These are phyloP conservation scores for Cercospora sesami DNA, from an alignment of 2,329 filamentous ascomycete species.

Conservation along the genomic window DNA sequence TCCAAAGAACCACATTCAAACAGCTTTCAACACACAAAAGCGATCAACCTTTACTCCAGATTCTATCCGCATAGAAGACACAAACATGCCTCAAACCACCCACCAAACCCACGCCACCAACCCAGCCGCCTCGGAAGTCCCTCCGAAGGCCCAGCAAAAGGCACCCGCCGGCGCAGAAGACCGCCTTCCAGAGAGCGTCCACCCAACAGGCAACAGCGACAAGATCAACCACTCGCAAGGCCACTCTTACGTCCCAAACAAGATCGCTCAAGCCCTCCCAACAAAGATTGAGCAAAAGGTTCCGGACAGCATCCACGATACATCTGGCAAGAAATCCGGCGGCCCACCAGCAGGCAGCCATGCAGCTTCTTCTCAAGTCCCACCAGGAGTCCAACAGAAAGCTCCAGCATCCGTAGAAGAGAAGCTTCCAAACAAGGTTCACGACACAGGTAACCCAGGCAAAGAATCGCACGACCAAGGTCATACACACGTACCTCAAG, in stretches of 20 bases:
- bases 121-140: constrained; percentile 8
- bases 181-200: constrained; percentile 10
- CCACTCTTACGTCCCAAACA: constrained; percentile 15
- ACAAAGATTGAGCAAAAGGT: constrained; percentile 19
- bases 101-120: constrained; percentile 15
- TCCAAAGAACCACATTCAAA: neutral
- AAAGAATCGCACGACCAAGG: constrained; percentile 11
- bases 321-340: constrained; percentile 11
- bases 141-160: constrained; percentile 15
- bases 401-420: constrained; percentile 15
- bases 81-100: constrained; percentile 14
- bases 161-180: constrained; percentile 11
- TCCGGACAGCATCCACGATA: constrained; percentile 17
- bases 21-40: neutral
- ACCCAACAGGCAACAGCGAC: constrained; percentile 17
- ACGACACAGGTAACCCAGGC: constrained; percentile 14
- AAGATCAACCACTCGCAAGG: constrained; percentile 19
- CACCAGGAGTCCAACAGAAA: constrained; percentile 15
- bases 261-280: constrained; percentile 18
- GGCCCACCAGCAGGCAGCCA: constrained; percentile 7
- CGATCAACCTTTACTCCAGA: neutral
- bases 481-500: constrained; percentile 17
- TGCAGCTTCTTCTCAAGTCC: constrained; percentile 12
- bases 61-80: neutral
- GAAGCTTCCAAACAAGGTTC: constrained; percentile 19